Evolutionary conservation across 495 filamentous ascomycete species (phyloP).

Genomic region (Aspergillus heteromorphus): DNA sequence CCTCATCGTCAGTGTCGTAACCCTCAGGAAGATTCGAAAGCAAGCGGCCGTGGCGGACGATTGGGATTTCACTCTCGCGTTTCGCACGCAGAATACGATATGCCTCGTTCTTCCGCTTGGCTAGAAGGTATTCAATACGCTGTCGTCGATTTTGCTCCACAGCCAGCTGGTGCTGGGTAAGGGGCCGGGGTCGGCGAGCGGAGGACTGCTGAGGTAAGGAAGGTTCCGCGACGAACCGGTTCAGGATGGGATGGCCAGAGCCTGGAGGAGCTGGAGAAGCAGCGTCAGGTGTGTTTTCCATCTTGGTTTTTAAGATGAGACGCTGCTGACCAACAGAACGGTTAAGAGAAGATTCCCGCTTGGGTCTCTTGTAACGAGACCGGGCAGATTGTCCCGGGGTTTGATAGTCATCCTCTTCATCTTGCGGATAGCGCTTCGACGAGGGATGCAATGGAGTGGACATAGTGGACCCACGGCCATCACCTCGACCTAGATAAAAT

Average conservation of each 20-base stretch:
- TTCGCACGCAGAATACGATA: conserved; percentile 55
- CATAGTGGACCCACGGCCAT: conserved; percentile 31
- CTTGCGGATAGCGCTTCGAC: conserved; percentile 26
- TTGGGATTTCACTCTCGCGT: conserved; percentile 54
- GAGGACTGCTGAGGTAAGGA: conserved; percentile 25
- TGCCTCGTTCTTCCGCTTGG: conserved; percentile 60
- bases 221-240: conserved; percentile 41
- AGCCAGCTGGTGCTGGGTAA: conserved; percentile 89
- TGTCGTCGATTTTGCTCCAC: conserved; percentile 85
- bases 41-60: conserved; percentile 63
- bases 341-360: conserved; percentile 35
- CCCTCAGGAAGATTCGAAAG: conserved; percentile 61
- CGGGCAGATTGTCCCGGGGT: conserved; percentile 31
- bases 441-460: conserved; percentile 40
- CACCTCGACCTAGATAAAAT: conserved; percentile 13
- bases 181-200: conserved; percentile 65
- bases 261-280: conserved; percentile 47
- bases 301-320: conserved; percentile 44
- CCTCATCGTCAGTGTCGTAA: conserved; percentile 79
- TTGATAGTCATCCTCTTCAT: conserved; percentile 35
- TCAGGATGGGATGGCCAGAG: conserved; percentile 42
- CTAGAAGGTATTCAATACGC: conserved; percentile 81
- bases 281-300: conserved; percentile 42
- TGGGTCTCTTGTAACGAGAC: conserved; percentile 30
- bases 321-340: conserved; percentile 37